phyloP scores from a whole-genome alignment of 345 rosid species.

The Chamaenerion angustifolium region DNA sequence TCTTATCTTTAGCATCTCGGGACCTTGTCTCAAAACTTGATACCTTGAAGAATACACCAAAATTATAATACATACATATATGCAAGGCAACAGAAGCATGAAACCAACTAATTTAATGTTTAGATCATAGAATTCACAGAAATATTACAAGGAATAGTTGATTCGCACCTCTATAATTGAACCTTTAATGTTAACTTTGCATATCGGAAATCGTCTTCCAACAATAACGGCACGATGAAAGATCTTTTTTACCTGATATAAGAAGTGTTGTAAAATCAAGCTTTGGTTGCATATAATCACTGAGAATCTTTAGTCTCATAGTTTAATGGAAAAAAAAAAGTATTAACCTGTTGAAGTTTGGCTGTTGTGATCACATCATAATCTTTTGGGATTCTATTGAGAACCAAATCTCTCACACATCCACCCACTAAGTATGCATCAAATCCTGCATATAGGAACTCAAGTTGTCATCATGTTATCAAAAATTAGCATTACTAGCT shows the following conservation, averaged over 20 bases:
- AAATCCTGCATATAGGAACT: conserved; percentile 33
- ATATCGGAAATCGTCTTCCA: conserved; percentile 75
- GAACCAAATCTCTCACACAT: conserved; percentile 81
- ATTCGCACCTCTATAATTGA: conserved; percentile 53
- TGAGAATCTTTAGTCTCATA: not conserved
- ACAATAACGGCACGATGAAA: conserved; percentile 45
- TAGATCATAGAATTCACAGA: too few relatives aligned
- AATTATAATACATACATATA: conserved; percentile 6
- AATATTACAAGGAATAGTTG: too few relatives aligned
- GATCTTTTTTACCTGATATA: conserved; percentile 31
- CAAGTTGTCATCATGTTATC: not conserved
- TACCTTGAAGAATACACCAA: conserved; percentile 31
- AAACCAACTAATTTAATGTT: not conserved
- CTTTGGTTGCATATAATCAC: not conserved
- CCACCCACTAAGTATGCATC: conserved; percentile 90
- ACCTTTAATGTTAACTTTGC: conserved; percentile 45
- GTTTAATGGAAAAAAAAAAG: not conserved
- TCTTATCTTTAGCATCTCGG: conserved; percentile 20
- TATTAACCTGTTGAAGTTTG: conserved; percentile 47
- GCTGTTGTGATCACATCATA: conserved; percentile 94
- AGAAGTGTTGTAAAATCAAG: conserved; percentile 6
- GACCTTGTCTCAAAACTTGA: conserved; percentile 76
- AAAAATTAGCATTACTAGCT: too few relatives aligned
- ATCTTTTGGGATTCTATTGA: conserved; percentile 71
- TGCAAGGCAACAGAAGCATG: conserved; percentile 2